phyloP scores from a whole-genome alignment of 1,284 basidiomycete species.

The Trichosporon ovoides region DNA sequence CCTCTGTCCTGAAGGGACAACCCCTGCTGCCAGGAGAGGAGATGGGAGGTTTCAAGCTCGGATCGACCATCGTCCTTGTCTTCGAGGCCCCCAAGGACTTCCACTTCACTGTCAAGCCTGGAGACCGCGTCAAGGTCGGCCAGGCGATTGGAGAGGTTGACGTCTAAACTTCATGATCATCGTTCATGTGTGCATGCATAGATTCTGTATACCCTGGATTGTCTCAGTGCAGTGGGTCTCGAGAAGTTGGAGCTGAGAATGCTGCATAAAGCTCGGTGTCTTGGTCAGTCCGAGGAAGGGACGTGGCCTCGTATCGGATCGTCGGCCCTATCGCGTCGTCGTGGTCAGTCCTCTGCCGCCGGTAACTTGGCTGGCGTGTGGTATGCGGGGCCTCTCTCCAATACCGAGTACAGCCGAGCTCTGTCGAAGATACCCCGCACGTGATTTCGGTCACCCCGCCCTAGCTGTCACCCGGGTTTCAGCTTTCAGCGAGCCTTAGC shows the following conservation, averaged over 20 bases:
- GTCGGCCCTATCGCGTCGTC: not conserved
- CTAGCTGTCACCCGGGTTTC: no score
- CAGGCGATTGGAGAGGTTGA: conserved; percentile 51
- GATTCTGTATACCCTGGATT: not conserved
- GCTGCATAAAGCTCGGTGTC: no score
- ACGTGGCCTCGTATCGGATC: not conserved
- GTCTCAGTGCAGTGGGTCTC: not conserved
- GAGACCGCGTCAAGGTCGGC: conserved; percentile 85
- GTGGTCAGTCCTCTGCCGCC: not conserved
- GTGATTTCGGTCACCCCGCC: no score
- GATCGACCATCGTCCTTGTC: conserved; percentile 92
- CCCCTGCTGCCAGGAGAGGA: conserved; percentile 83
- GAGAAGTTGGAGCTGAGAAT: no score
- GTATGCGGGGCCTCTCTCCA: not conserved
- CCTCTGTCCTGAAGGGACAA: conserved; percentile 81
- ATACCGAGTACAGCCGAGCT: no score
- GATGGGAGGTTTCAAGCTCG: conserved; percentile 95
- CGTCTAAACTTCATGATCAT: not conserved
- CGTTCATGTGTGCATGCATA: conserved; percentile 6
- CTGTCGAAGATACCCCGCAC: no score
- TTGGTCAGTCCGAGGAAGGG: no score
- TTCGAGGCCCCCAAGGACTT: conserved; percentile 90
- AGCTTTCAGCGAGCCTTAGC: no score
- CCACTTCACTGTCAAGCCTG: conserved; percentile 70
- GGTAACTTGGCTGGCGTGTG: not conserved